Percentiles rank a stretch among this genome's conserved stretches.
These are phyloP conservation scores for Pichia eremophila DNA, from an alignment of 805 yeast genomes.

Conservation along the genomic window DNA sequence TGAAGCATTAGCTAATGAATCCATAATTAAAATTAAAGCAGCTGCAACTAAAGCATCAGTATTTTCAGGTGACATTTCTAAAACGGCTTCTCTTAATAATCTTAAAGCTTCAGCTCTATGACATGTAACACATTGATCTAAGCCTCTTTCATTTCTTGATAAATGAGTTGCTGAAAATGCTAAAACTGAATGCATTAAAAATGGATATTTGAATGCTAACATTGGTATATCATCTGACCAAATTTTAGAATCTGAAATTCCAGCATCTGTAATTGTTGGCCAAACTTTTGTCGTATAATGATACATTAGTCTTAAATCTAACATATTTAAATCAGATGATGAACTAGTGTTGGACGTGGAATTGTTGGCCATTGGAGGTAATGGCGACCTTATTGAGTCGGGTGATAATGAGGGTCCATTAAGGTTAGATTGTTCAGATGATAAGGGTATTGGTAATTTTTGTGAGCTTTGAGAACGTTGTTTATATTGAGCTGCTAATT, in stretches of 20 bases:
- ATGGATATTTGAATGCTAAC: conserved; percentile 80
- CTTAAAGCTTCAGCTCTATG: conserved; percentile 85
- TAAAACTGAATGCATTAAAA: conserved; percentile 82
- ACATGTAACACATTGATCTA: conserved; percentile 72
- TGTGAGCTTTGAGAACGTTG: conserved; percentile 9
- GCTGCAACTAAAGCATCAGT: conserved; percentile 92
- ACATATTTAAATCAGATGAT: conserved; percentile 41
- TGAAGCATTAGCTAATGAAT: conserved; percentile 85
- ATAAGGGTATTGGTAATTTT: conserved; percentile 1
- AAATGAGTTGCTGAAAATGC: conserved; percentile 92
- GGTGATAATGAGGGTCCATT: conserved; percentile 21
- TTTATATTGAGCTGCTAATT: conserved; percentile 15
- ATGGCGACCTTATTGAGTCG: conserved; percentile 22
- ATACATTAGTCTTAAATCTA: conserved; percentile 75
- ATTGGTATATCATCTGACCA: conserved; percentile 87
- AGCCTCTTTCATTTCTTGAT: conserved; percentile 63
- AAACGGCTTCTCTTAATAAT: conserved; percentile 73
- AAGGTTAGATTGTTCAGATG: background rate
- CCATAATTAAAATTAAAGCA: conserved; percentile 83
- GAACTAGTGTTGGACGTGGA: conserved; percentile 9
- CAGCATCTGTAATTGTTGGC: conserved; percentile 82
- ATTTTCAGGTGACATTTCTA: conserved; percentile 72
- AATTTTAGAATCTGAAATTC: conserved; percentile 74
- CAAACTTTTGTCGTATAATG: conserved; percentile 83
- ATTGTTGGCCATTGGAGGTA: conserved; percentile 16